Evolutionary conservation across 495 filamentous ascomycete species (phyloP), one percentile per base, ranked within the genome.

Genomic region (Penicillium fimorum): DNA sequence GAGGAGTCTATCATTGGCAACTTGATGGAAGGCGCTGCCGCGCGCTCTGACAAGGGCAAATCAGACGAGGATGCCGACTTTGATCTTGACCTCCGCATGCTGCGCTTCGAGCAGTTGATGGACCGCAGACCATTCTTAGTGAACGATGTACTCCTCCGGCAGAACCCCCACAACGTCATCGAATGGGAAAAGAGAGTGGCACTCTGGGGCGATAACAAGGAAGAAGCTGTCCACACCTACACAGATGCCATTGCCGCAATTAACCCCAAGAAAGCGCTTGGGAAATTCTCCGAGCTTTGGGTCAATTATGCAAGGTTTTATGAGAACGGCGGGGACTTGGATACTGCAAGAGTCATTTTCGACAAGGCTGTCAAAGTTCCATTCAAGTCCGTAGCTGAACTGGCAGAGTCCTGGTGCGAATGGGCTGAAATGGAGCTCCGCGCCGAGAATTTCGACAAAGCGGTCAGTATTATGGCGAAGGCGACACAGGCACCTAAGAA

Each of bases 391-490:
- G 92, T 97, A 18, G 86, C 88, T 37, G 95, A 99, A 69, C 82
- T 97, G 35, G 95, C 95, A 41, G 94, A 97, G 61, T 95, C 91
- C 79, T 99, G 95, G 95, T 93, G 92, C 59, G 92, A 96, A 75
- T 97, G 92, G 92, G 92, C 94, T 11, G 93, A 97, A 70, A 89
- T 99, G 89, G 94, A 99, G 68, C 79, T 97, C 27, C 88, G 95
- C 25, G 89, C 88, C 57, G 91, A 99, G 63, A 94, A 97, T 70
- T 96, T 97, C 63, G 94, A 99, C 67, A 84, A 87, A 57, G 95
- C 94, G 12, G 88, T 97, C 53, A 85, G 87, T 53, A 90, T 99
- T 70, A 97, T 97, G 94, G 90, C 90, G 20, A 97, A 96, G 69
- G 94, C 94, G 12, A 93, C 92, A 12, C 91, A 96, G 70, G 91